These are phyloP conservation scores for Neofusicoccum kwambonambiense DNA, from an alignment of 2,329 filamentous ascomycete species.

Conservation along the genomic window DNA sequence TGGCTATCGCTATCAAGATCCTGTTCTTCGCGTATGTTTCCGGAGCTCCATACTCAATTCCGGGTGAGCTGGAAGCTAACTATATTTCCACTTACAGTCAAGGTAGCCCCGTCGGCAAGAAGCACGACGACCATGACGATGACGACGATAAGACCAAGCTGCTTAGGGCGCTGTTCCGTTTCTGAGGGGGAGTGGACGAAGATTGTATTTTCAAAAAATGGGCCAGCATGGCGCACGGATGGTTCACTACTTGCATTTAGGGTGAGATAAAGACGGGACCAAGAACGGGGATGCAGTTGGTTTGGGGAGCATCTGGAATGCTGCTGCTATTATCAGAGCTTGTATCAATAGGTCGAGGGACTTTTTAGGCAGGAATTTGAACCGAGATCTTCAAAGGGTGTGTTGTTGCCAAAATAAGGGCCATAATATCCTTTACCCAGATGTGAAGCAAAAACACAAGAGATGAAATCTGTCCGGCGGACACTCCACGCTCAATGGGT, in stretches of 20 bases:
- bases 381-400: too few species aligned
- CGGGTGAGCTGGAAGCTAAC: background rate
- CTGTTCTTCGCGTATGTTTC: slow-evolving; percentile 77
- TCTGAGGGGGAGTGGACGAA: background rate
- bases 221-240: slow-evolving; percentile 4
- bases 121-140: slow-evolving; percentile 24
- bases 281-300: too few species aligned
- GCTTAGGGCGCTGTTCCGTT: slow-evolving; percentile 24
- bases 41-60: background rate
- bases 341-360: too few species aligned
- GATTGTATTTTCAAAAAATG: background rate
- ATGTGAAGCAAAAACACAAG: too few species aligned
- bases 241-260: slow-evolving; percentile 1
- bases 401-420: too few species aligned
- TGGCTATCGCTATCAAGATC: slow-evolving; percentile 92
- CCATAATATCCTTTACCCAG: too few species aligned
- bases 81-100: background rate
- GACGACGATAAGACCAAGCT: slow-evolving; percentile 25
- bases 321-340: background rate
- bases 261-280: background rate
- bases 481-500: too few species aligned
- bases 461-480: too few species aligned
- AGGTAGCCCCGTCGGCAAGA: slow-evolving; percentile 30
- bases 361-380: too few species aligned
- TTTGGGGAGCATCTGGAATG: slow-evolving; percentile 2